Conservation (phyloP, 2,329 filamentous ascomycete species). For the Botrytis porri region DNA sequence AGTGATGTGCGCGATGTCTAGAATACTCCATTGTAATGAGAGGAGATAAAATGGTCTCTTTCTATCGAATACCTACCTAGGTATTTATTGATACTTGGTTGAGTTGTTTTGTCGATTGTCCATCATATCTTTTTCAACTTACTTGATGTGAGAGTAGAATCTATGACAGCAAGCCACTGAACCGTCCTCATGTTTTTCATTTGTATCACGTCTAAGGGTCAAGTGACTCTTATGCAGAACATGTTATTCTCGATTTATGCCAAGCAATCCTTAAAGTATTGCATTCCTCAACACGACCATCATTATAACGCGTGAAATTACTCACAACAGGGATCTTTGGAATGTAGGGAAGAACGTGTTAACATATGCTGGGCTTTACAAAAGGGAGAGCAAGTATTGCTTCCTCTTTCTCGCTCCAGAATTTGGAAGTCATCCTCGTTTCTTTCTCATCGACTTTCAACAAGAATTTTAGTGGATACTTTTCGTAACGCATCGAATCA, state of each 20-base stretch:
- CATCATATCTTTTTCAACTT: not conserved
- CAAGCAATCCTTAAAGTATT: not conserved
- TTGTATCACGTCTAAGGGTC: not conserved
- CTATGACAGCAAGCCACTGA: no score
- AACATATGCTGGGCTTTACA: not conserved
- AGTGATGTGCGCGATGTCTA: not conserved
- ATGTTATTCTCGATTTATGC: not conserved
- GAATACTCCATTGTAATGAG: not conserved
- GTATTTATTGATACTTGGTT: not conserved
- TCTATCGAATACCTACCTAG: not conserved
- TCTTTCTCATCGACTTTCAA: not conserved
- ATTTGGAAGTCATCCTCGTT: not conserved
- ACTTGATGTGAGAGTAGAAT: no score
- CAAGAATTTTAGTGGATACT: not conserved
- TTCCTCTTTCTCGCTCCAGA: not conserved
- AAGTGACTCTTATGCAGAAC: not conserved
- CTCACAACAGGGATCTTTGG: not conserved
- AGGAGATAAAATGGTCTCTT: not conserved
- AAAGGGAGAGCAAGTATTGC: not conserved
- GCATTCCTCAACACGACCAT: not conserved
- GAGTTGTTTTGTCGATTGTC: not conserved
- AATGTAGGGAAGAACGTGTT: not conserved
- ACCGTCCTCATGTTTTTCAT: not conserved
- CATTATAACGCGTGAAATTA: not conserved
- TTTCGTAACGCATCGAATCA: not conserved